Conservation (phyloP, 2,329 filamentous ascomycete genomes). For the Ophiostoma triangulosporum region DNA sequence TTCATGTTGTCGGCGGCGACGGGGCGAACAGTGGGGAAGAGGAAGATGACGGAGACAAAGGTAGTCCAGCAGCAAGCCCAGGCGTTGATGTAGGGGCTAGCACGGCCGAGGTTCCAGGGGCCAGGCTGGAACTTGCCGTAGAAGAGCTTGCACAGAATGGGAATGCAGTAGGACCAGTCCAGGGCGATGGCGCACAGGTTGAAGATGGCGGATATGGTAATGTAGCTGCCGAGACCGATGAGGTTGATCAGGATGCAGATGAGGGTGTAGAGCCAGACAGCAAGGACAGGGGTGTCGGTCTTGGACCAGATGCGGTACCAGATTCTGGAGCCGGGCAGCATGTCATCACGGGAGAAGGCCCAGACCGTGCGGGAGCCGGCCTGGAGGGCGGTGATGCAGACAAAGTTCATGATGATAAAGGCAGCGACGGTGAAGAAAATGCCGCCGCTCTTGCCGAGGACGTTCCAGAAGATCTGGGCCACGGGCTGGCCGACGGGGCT, state of each 20-base stretch:
- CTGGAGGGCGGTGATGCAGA: slow-evolving; percentile 44
- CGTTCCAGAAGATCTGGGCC: slow-evolving; percentile 44
- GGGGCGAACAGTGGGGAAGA: slow-evolving; percentile 35
- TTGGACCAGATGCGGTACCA: slow-evolving; percentile 35
- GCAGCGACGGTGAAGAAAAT: slow-evolving; percentile 43
- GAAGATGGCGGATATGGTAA: slow-evolving; percentile 38
- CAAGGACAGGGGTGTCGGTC: slow-evolving; percentile 37
- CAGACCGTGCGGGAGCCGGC: slow-evolving; percentile 39
- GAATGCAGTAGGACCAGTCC: slow-evolving; percentile 43
- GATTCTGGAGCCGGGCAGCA: slow-evolving; percentile 31
- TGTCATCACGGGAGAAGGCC: slow-evolving; percentile 39
- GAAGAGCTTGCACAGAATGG: slow-evolving; percentile 38
- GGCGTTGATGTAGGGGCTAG: slow-evolving; percentile 28
- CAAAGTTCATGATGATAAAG: slow-evolving; percentile 44
- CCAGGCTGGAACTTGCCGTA: slow-evolving; percentile 35
- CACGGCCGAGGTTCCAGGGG: slow-evolving; percentile 36
- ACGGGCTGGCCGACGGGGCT: slow-evolving; percentile 36
- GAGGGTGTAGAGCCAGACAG: slow-evolving; percentile 41
- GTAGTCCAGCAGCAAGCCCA: slow-evolving; percentile 38
- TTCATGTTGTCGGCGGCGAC: slow-evolving; percentile 38
- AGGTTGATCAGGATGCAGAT: slow-evolving; percentile 44
- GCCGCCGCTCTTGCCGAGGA: slow-evolving; percentile 36
- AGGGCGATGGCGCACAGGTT: slow-evolving; percentile 41
- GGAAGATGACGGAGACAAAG: slow-evolving; percentile 40
- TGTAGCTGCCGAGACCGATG: slow-evolving; percentile 42